A percentile compares a stretch with the other conserved stretches of the same genome.
Evolutionary conservation across 2,329 filamentous ascomycete species (phyloP).

Genomic region (Fonsecaea monophora): DNA sequence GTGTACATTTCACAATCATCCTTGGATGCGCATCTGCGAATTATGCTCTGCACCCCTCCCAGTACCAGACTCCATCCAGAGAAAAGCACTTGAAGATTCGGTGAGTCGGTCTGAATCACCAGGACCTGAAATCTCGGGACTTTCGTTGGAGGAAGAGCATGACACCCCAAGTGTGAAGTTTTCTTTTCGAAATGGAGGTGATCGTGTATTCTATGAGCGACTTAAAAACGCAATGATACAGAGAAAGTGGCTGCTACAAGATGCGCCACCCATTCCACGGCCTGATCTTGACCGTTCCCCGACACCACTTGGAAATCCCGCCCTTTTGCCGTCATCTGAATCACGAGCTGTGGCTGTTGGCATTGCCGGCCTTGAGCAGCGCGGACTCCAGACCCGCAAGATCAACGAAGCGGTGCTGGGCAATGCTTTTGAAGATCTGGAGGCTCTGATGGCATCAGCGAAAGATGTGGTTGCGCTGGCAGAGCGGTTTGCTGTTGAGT

Average conservation of each 20-base stretch:
- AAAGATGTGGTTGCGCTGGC: slow-evolving; percentile 95
- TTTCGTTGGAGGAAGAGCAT: slow-evolving; percentile 60
- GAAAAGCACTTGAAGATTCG: slow-evolving; percentile 52
- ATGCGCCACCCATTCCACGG: slow-evolving; percentile 84
- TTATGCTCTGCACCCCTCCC: slow-evolving; percentile 81
- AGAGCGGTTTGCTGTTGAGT: slow-evolving; percentile 79
- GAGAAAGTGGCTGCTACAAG: slow-evolving; percentile 91
- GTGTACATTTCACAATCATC: slow-evolving; percentile 94
- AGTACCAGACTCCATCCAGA: slow-evolving; percentile 50
- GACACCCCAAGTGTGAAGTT: slow-evolving; percentile 81
- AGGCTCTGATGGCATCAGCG: slow-evolving; percentile 95
- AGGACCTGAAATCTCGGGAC: slow-evolving; percentile 67
- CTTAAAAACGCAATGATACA: slow-evolving; percentile 88
- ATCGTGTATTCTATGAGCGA: slow-evolving; percentile 87
- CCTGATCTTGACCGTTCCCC: slow-evolving; percentile 50
- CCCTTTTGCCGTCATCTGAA: slow-evolving; percentile 42
- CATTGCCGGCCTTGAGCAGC: slow-evolving; percentile 88
- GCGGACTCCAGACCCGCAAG: slow-evolving; percentile 81
- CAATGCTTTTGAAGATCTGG: slow-evolving; percentile 91
- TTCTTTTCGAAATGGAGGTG: slow-evolving; percentile 81
- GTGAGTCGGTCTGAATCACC: slow-evolving; percentile 73
- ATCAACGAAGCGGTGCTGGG: slow-evolving; percentile 95
- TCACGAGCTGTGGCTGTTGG: slow-evolving; percentile 70
- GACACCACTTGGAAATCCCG: slow-evolving; percentile 21
- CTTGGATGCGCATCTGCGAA: slow-evolving; percentile 83